Percentiles rank a stretch among this genome's conserved stretches.
Conservation (phyloP, 495 filamentous ascomycete genomes). For the Penicillium bovifimosum region DNA sequence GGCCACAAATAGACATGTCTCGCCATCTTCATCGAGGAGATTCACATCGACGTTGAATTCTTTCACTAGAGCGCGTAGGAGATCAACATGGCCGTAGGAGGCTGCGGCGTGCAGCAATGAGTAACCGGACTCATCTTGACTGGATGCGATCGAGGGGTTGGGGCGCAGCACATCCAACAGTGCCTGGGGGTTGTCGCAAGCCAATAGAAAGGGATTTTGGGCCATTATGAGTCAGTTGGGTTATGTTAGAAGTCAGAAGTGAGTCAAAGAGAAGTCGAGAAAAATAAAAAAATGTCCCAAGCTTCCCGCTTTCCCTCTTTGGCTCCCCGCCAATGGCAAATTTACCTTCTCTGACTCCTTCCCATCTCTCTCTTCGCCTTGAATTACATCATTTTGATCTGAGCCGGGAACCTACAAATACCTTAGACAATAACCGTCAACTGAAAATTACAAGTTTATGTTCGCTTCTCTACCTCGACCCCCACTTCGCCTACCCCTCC, state of each 20-base stretch:
- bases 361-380: not conserved
- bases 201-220: constrained; percentile 71
- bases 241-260: not conserved
- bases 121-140: constrained; percentile 79
- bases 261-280: not conserved
- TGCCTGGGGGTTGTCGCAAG: constrained; percentile 63
- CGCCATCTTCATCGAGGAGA: constrained; percentile 78
- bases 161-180: constrained; percentile 62
- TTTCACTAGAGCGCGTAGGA: constrained; percentile 70
- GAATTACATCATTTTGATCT: not conserved
- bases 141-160: constrained; percentile 59
- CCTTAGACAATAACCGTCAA: not conserved
- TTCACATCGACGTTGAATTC: constrained; percentile 75
- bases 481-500: constrained; percentile 10
- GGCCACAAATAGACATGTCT: constrained; percentile 83
- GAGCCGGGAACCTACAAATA: not conserved
- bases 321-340: constrained; percentile 23
- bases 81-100: constrained; percentile 80
- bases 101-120: constrained; percentile 87
- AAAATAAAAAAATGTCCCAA: constrained; percentile 12
- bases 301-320: constrained; percentile 19
- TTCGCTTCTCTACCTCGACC: not conserved
- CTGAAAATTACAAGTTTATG: not conserved
- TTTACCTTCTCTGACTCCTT: constrained; percentile 8
- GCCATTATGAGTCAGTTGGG: constrained; percentile 34